Evolutionary conservation across 2,329 filamentous ascomycete species (phyloP).

Genomic region (Ophiostoma populinum): DNA sequence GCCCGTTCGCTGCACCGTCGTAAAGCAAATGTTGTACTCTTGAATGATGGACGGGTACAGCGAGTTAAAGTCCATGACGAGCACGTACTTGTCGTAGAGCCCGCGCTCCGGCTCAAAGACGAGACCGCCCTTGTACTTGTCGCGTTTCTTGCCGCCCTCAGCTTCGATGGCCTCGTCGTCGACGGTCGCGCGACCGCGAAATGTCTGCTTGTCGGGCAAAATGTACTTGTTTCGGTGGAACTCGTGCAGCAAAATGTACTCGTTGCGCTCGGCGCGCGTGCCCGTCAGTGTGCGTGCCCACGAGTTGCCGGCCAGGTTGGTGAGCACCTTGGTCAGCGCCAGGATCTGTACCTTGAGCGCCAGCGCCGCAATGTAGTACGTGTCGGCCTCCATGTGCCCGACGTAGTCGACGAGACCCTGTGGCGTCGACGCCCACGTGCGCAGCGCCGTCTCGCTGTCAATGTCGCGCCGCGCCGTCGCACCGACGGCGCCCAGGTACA

Average conservation of each 20-base stretch:
- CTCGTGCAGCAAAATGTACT: constrained; percentile 96
- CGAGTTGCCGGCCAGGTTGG: constrained; percentile 92
- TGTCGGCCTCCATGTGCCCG: constrained; percentile 86
- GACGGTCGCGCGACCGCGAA: constrained; percentile 52
- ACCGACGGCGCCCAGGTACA: constrained; percentile 46
- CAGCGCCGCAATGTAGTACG: constrained; percentile 85
- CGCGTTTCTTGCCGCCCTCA: constrained; percentile 62
- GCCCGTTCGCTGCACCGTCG: constrained; percentile 68
- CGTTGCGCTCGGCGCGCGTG: constrained; percentile 91
- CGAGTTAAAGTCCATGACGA: constrained; percentile 99
- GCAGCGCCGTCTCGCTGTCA: constrained; percentile 74
- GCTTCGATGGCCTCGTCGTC: constrained; percentile 59
- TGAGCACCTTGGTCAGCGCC: constrained; percentile 83
- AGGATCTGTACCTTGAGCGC: constrained; percentile 82
- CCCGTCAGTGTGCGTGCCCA: constrained; percentile 94
- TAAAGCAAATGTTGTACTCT: constrained; percentile 99
- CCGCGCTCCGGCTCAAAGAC: constrained; percentile 97
- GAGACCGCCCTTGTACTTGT: constrained; percentile 96
- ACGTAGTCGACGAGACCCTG: constrained; percentile 86
- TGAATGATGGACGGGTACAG: constrained; percentile 97
- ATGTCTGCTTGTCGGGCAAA: constrained; percentile 83
- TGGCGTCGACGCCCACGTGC: constrained; percentile 69
- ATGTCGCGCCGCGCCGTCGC: constrained; percentile 62
- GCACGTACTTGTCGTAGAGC: constrained; percentile 91
- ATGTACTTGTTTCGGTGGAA: constrained; percentile 97